Evolutionary conservation across 1,284 basidiomycete species (phyloP).

Genomic region (Microbotryomycetes sp.): DNA sequence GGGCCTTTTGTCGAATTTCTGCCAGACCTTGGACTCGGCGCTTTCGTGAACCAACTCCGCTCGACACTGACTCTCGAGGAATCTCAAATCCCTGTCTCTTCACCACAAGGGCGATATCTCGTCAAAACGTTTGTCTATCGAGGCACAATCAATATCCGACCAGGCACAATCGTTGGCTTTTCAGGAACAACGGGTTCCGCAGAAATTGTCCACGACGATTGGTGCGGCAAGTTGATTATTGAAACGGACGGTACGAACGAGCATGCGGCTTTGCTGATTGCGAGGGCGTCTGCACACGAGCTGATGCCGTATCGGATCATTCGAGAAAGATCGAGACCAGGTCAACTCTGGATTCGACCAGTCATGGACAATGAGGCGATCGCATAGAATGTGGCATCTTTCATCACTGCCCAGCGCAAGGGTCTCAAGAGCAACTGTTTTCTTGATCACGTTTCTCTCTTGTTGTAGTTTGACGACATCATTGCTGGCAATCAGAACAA

Average conservation of each 20-base stretch:
- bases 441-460: neutral
- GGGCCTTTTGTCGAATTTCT: no score
- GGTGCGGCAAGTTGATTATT: slow-evolving; percentile 32
- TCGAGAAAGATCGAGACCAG: slow-evolving; percentile 14
- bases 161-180: neutral
- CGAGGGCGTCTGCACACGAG: slow-evolving; percentile 6
- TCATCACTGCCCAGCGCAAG: no score
- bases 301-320: slow-evolving; percentile 17
- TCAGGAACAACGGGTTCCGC: slow-evolving; percentile 22
- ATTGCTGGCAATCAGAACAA: no score
- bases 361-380: neutral
- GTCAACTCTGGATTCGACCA: slow-evolving; percentile 3
- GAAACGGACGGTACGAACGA: slow-evolving; percentile 36
- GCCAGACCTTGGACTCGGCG: slow-evolving; percentile 35
- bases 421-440: no score
- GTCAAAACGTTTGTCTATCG: slow-evolving; percentile 44
- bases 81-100: slow-evolving; percentile 40
- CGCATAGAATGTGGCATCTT: no score
- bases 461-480: no score
- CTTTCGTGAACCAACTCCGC: slow-evolving; percentile 39
- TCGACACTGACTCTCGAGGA: slow-evolving; percentile 39
- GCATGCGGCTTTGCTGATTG: slow-evolving; percentile 31
- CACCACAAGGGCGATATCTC: slow-evolving; percentile 40
- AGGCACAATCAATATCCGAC: slow-evolving; percentile 33
- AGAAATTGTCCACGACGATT: slow-evolving; percentile 32